Evolutionary conservation across 768 basidiomycete species (phyloP).

Genomic region (Pleurotus tuoliensis): DNA sequence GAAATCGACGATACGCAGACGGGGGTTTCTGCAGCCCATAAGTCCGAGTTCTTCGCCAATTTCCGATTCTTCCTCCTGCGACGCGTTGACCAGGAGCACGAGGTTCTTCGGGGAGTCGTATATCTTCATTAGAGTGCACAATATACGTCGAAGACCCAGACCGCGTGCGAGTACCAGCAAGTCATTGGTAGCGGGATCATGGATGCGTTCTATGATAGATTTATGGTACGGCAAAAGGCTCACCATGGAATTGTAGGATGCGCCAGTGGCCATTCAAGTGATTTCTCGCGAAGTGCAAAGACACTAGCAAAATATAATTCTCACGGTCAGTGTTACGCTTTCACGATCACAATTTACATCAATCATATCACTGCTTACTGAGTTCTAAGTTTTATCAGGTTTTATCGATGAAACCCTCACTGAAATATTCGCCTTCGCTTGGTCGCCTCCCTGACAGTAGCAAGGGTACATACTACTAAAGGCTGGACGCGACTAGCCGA

Average conservation of each 20-base stretch:
- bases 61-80: conserved; percentile 82
- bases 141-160: conserved; percentile 76
- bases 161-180: conserved; percentile 84
- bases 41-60: conserved; percentile 91
- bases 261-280: too few relatives aligned
- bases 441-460: too few relatives aligned
- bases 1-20: conserved; percentile 76
- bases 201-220: conserved; percentile 60
- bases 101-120: conserved; percentile 85
- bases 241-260: conserved; percentile 30
- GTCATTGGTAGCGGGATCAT: conserved; percentile 72
- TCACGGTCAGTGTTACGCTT: too few relatives aligned
- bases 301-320: too few relatives aligned
- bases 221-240: conserved; percentile 64
- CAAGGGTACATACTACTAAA: too few relatives aligned
- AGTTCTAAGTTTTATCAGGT: too few relatives aligned
- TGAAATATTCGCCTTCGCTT: too few relatives aligned
- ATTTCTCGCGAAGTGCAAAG: too few relatives aligned
- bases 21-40: conserved; percentile 87
- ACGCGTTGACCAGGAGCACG: conserved; percentile 80
- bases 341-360: too few relatives aligned
- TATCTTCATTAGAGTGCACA: conserved; percentile 88
- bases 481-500: too few relatives aligned
- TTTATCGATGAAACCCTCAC: too few relatives aligned
- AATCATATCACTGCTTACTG: too few relatives aligned